Conservation (phyloP, 2,329 filamentous ascomycete genomes). For the Pseudocercospora vitis region DNA sequence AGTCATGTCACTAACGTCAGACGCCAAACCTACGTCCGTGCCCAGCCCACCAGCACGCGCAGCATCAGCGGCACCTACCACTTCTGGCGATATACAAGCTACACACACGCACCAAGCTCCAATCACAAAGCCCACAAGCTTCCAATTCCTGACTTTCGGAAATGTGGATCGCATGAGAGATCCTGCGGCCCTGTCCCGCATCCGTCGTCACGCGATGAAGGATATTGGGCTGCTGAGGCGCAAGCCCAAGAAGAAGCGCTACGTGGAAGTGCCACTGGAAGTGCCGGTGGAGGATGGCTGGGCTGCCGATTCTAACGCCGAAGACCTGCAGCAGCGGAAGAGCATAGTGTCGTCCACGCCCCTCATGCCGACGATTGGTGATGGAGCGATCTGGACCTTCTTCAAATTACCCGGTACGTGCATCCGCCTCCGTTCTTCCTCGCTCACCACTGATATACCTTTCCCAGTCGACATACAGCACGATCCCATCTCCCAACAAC, state of each 20-base stretch:
- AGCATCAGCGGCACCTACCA: not conserved
- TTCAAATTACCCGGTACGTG: conserved; percentile 7
- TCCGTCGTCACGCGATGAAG: conserved; percentile 18
- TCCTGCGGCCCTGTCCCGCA: conserved; percentile 6
- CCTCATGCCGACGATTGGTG: conserved; percentile 12
- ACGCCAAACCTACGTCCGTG: not conserved
- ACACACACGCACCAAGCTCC: not conserved
- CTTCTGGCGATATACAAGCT: not conserved
- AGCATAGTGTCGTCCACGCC: not conserved
- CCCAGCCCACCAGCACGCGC: not conserved
- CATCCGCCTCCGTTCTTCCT: not conserved
- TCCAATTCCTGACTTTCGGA: conserved; percentile 14
- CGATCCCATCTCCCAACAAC: not conserved
- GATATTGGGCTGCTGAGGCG: conserved; percentile 14
- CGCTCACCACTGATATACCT: not conserved
- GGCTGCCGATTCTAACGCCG: not conserved
- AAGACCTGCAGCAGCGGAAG: not conserved
- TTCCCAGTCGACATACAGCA: not conserved
- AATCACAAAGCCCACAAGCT: conserved; percentile 8
- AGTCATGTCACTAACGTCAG: not conserved
- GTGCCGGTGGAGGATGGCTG: not conserved
- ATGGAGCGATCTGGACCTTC: conserved; percentile 10
- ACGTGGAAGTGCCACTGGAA: not conserved
- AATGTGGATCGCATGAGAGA: conserved; percentile 9
- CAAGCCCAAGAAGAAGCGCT: conserved; percentile 15